Percentiles rank a stretch among this genome's conserved stretches.
Conservation (phyloP, 495 filamentous ascomycete species). For the Penicillium mononematosum region DNA sequence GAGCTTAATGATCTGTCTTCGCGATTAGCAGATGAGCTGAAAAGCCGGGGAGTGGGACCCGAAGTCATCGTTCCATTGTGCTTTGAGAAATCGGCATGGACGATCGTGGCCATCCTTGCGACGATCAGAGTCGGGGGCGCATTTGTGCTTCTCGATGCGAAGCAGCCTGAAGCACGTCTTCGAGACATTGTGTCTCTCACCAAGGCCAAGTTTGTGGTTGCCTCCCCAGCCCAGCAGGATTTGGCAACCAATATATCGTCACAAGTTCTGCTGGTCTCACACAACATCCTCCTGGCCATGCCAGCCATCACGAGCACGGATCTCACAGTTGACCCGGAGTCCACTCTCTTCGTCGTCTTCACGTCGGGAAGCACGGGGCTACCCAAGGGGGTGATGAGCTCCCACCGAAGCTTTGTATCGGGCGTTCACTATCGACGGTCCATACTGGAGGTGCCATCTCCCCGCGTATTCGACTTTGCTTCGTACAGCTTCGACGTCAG, state of each 20-base stretch:
- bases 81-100: slow-evolving; percentile 50
- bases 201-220: slow-evolving; percentile 27
- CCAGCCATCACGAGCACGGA: no score
- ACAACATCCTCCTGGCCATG: no score
- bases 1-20: slow-evolving; percentile 39
- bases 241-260: no score
- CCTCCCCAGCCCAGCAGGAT: slow-evolving; percentile 9
- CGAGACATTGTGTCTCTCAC: slow-evolving; percentile 45
- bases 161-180: slow-evolving; percentile 47
- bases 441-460: no score
- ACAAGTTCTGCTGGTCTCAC: no score
- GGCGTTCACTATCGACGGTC: no score
- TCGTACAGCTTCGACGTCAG: slow-evolving; percentile 45
- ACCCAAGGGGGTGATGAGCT: slow-evolving; percentile 39
- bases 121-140: slow-evolving; percentile 40
- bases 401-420: no score
- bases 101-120: slow-evolving; percentile 39
- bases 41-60: slow-evolving; percentile 28
- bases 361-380: slow-evolving; percentile 39
- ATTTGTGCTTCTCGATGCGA: slow-evolving; percentile 48
- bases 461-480: slow-evolving; percentile 44
- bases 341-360: slow-evolving; percentile 32
- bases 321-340: no score
- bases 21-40: slow-evolving; percentile 28
- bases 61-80: slow-evolving; percentile 42